A percentile compares a stretch with the other conserved stretches of the same genome.
These are phyloP conservation scores for Suhomyces maxii DNA, from an alignment of 1,139 yeast genomes.

Conservation along the genomic window DNA sequence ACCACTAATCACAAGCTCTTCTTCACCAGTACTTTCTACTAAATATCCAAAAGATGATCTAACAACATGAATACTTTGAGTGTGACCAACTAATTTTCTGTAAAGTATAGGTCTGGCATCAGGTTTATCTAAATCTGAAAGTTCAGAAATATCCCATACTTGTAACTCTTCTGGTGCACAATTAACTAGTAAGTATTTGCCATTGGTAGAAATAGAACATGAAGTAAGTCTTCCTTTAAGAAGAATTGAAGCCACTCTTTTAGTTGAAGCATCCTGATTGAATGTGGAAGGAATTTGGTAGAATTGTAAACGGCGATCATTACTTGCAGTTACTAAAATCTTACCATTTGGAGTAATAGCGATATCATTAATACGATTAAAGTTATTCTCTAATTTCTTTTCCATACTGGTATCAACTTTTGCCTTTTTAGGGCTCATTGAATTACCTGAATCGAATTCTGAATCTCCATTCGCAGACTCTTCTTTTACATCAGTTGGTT, in stretches of 20 bases:
- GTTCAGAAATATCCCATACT: slow-evolving; percentile 60
- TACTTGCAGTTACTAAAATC: slow-evolving; percentile 61
- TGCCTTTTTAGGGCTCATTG: slow-evolving; percentile 1
- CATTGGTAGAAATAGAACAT: slow-evolving; percentile 40
- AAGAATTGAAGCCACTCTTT: slow-evolving; percentile 33
- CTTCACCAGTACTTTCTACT: slow-evolving; percentile 44
- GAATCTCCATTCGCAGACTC: slow-evolving; percentile 10
- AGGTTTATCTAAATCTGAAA: slow-evolving; percentile 3
- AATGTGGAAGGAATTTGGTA: slow-evolving; percentile 42
- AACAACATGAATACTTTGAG: slow-evolving; percentile 67
- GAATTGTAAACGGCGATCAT: slow-evolving; percentile 57
- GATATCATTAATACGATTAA: slow-evolving; percentile 64
- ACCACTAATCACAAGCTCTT: slow-evolving; percentile 74
- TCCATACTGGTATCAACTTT: slow-evolving; percentile 5
- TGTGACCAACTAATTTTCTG: slow-evolving; percentile 69
- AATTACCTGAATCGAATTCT: neutral
- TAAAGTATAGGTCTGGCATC: slow-evolving; percentile 39
- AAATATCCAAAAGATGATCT: slow-evolving; percentile 75
- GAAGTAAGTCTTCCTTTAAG: slow-evolving; percentile 42
- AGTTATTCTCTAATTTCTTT: slow-evolving; percentile 24
- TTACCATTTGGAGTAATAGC: slow-evolving; percentile 64
- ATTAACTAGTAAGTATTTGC: slow-evolving; percentile 58
- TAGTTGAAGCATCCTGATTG: slow-evolving; percentile 36
- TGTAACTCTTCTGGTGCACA: slow-evolving; percentile 79
- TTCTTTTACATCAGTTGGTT: slow-evolving; percentile 17